A percentile compares a stretch with the other conserved stretches of the same genome.
These are phyloP conservation scores for Magnolia kwangsiensis DNA, from an alignment of 164 flowering plant genomes.

Conservation along the genomic window DNA sequence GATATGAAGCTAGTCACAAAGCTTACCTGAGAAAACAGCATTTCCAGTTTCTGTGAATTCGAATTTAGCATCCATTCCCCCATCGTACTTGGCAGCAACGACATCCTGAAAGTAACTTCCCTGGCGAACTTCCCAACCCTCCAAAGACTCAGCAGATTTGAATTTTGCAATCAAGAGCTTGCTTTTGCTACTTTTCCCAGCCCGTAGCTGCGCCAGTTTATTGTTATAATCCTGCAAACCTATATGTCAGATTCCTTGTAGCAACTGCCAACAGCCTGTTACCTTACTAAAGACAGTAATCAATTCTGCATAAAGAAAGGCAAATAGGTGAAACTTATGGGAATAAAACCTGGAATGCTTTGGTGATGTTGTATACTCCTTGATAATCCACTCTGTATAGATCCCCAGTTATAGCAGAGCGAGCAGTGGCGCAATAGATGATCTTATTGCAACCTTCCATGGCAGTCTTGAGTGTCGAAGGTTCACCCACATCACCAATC, in stretches of 20 bases:
- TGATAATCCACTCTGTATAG: constrained; percentile 81
- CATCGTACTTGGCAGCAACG: constrained; percentile 77
- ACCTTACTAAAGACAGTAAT: neutral
- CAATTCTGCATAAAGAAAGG: neutral
- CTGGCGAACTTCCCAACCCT: constrained; percentile 81
- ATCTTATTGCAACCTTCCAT: constrained; percentile 86
- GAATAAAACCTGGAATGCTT: constrained; percentile 78
- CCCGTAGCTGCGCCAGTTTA: constrained; percentile 77
- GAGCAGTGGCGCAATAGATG: constrained; percentile 97
- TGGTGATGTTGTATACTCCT: constrained; percentile 81
- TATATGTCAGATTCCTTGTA: neutral
- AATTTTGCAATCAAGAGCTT: constrained; percentile 90
- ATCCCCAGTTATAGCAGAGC: constrained; percentile 87
- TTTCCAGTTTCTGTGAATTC: constrained; percentile 70
- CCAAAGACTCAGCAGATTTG: constrained; percentile 60
- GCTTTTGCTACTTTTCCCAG: constrained; percentile 97
- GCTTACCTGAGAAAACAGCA: constrained; percentile 84
- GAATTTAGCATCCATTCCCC: constrained; percentile 91
- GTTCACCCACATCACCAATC: constrained; percentile 96
- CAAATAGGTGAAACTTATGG: neutral
- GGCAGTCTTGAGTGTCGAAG: constrained; percentile 56
- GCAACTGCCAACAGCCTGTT: neutral
- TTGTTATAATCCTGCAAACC: constrained; percentile 81
- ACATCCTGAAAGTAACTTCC: constrained; percentile 93
- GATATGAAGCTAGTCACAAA: neutral